Conservation (phyloP, 1,139 yeast genomes). For the Tardiomyces digboiensis region DNA sequence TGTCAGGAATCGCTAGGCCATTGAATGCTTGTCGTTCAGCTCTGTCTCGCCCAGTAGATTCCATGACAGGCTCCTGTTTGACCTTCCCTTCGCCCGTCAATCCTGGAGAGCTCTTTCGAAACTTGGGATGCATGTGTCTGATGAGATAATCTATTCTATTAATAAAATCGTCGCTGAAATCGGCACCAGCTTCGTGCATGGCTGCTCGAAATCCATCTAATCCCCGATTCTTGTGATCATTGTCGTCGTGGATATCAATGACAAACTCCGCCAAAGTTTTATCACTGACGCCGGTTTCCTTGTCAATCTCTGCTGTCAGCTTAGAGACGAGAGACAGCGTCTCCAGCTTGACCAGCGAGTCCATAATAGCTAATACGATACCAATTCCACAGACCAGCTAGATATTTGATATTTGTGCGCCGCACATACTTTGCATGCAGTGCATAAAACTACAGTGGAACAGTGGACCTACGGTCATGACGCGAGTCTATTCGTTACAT, state of each 20-base stretch:
- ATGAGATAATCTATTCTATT: slow-evolving; percentile 27
- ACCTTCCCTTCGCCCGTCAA: too few species aligned
- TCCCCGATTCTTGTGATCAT: slow-evolving; percentile 16
- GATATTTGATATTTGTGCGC: too few species aligned
- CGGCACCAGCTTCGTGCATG: slow-evolving; percentile 53
- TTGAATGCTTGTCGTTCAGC: background rate
- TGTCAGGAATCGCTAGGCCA: background rate
- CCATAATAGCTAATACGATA: too few species aligned
- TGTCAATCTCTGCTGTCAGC: slow-evolving; percentile 24
- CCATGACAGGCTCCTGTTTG: too few species aligned
- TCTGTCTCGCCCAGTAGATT: slow-evolving; percentile 1
- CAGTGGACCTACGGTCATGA: too few species aligned
- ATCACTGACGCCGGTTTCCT: slow-evolving; percentile 30
- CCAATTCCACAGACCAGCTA: too few species aligned
- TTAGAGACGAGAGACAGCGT: slow-evolving; percentile 25
- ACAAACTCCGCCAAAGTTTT: slow-evolving; percentile 50
- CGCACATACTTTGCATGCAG: too few species aligned
- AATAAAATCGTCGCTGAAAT: slow-evolving; percentile 40
- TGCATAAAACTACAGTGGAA: too few species aligned
- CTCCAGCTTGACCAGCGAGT: slow-evolving; percentile 24
- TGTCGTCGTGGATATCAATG: slow-evolving; percentile 31
- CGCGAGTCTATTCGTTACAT: slow-evolving; percentile 1
- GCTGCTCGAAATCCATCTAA: slow-evolving; percentile 32
- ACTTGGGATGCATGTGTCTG: slow-evolving; percentile 23
- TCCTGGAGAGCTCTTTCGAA: background rate